Percentiles rank a stretch among this genome's conserved stretches.
phyloP scores from a whole-genome alignment of 2,329 filamentous ascomycete genomes.

The Tricladium varicosporioides region DNA sequence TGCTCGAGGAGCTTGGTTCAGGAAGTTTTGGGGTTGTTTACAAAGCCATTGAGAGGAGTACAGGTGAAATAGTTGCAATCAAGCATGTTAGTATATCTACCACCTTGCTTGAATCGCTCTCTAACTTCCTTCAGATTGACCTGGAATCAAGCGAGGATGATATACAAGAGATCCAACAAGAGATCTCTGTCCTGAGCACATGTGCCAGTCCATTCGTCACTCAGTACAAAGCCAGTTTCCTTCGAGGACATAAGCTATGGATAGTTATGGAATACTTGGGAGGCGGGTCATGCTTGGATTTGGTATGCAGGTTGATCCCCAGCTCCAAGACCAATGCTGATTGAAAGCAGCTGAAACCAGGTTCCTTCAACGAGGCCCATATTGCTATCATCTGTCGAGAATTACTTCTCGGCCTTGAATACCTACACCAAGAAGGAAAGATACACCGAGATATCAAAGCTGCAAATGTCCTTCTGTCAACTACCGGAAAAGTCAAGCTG shows the following conservation, averaged over 20 bases:
- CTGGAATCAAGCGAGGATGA: constrained; percentile 98
- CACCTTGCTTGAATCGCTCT: constrained; percentile 9
- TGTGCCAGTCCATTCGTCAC: constrained; percentile 94
- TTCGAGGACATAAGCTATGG: constrained; percentile 96
- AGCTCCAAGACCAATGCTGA: constrained; percentile 15
- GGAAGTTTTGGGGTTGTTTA: constrained; percentile 97
- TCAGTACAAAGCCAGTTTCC: constrained; percentile 93
- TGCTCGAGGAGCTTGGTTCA: constrained; percentile 93
- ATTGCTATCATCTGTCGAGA: constrained; percentile 95
- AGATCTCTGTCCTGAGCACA: constrained; percentile 92
- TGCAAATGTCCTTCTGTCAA: constrained; percentile 91
- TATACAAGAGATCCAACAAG: constrained; percentile 96
- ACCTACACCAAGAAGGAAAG: constrained; percentile 90
- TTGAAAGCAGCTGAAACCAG: constrained; percentile 73
- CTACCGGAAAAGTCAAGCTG: constrained; percentile 87
- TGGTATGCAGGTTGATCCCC: constrained; percentile 54
- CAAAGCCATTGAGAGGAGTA: constrained; percentile 88
- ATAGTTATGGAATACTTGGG: constrained; percentile 99
- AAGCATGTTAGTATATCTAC: constrained; percentile 70
- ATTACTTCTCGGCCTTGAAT: constrained; percentile 84
- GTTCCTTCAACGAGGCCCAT: constrained; percentile 81
- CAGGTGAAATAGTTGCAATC: constrained; percentile 91
- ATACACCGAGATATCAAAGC: constrained; percentile 97
- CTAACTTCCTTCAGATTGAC: constrained; percentile 70
- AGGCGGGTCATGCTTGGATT: constrained; percentile 89